Conservation (phyloP, 768 basidiomycete species). For the Phlebiopsis flavidoalba region DNA sequence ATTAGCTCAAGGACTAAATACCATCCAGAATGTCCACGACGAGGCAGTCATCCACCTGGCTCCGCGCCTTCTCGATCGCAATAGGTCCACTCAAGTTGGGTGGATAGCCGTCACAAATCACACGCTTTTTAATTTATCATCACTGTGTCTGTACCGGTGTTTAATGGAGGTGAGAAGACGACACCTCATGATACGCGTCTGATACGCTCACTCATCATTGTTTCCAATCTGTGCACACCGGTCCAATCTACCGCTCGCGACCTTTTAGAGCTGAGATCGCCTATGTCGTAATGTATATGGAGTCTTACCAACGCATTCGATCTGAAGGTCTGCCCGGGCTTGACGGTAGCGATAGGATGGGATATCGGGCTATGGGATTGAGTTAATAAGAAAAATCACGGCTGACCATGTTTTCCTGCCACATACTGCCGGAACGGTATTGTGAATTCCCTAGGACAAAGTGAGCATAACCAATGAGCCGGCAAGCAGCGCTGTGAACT, state of each 20-base stretch:
- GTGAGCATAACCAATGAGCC: neutral
- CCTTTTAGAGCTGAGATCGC: neutral
- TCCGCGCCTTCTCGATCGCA: constrained; percentile 69
- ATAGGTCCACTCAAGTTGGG: constrained; percentile 75
- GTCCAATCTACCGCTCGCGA: constrained; percentile 56
- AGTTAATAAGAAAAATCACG: neutral
- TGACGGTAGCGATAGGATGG: constrained; percentile 56
- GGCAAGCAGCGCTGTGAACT: constrained; percentile 3
- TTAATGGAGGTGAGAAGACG: neutral
- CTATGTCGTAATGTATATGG: neutral
- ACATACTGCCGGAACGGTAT: constrained; percentile 75
- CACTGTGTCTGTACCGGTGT: constrained; percentile 39
- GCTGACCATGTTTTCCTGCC: neutral
- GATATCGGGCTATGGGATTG: constrained; percentile 44
- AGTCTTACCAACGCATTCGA: constrained; percentile 59
- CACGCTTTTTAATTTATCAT: constrained; percentile 66
- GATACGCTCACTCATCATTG: constrained; percentile 52
- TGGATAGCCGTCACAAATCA: constrained; percentile 62
- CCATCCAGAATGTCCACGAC: constrained; percentile 79
- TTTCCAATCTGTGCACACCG: constrained; percentile 73
- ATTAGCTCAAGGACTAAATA: constrained; percentile 19
- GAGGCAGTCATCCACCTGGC: constrained; percentile 74
- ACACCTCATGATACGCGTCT: too few relatives aligned
- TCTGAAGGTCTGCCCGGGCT: constrained; percentile 64
- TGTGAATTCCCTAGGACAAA: constrained; percentile 49